Evolutionary conservation across 1,139 yeast genomes (phyloP), one percentile per base, ranked within the genome.

Genomic region (Suhomyces coccinellae): DNA sequence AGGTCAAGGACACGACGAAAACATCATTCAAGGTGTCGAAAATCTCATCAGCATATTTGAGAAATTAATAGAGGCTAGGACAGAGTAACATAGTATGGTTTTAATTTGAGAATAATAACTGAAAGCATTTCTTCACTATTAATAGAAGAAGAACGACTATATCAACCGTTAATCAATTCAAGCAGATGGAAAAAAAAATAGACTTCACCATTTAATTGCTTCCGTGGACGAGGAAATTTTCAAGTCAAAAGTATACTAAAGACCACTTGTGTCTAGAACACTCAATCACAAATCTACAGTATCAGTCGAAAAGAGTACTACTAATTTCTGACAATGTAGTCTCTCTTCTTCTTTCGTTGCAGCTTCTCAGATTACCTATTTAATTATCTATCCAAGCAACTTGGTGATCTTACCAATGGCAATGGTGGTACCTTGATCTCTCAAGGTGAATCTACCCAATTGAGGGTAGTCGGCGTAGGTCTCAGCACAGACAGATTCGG

Each of bases 361-460:
- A 28, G 13, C 30, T 17, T 16, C 24, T 32, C 16, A 33, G 27
- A 33, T 33, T 33, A 32, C 26, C 36, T 12, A 22, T 33, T n/a
- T 20, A 17, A n/a, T 8, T 20, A 4, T 37, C 38, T 40, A 39
- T 13, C 39, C 35, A 62, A 85, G 75, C 55, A 86, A 73, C 68
- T 85, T 86, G 48, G 89, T 83, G 60, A 93, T 89, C 73, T 91
- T 91, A 71, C 99, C 99, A 69, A 93, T 95, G 54, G 99, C 99
- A 69, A 93, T 90, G 45, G 99, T 93, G 52, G 83, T 83, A 65
- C 99, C 99, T 74, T 93, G 98, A 70, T 93, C 99, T 78, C 99
- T 89, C 68, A 93, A 80, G 33, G 99, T 93, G 67, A 93, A 93
- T 71, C 99, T 85, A 65, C 99, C 99, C 61, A 93, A 80, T 72